phyloP scores from a whole-genome alignment of 164 flowering plant species.

The Cinnamomum chago region DNA sequence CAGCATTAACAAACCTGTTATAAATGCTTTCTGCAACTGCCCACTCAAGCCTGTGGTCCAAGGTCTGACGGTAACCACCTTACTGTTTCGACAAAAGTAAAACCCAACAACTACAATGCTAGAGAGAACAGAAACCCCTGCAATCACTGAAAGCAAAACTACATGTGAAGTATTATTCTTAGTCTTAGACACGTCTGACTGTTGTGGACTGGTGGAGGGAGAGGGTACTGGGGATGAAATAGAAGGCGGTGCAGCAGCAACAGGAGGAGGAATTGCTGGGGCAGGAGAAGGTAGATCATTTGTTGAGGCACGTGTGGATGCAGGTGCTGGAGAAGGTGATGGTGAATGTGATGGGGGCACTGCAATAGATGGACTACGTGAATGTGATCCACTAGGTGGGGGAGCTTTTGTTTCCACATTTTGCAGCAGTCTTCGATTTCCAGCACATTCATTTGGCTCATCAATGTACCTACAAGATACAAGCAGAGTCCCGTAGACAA shows the following conservation, averaged over 20 bases:
- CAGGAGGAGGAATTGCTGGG: constrained; percentile 2
- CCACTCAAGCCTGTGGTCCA: constrained; percentile 93
- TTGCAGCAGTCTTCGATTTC: constrained; percentile 29
- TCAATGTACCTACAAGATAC: constrained; percentile 12
- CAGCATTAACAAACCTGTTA: constrained; percentile 51
- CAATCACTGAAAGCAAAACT: constrained; percentile 17
- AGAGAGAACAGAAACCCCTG: constrained; percentile 28
- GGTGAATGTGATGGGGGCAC: neutral
- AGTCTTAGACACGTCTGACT: neutral
- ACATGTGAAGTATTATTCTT: neutral
- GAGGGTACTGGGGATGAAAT: constrained; percentile 16
- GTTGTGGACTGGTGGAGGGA: constrained; percentile 24
- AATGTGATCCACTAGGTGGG: no score
- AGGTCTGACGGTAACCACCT: constrained; percentile 59
- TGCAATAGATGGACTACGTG: neutral
- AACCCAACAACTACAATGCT: constrained; percentile 22
- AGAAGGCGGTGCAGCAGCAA: constrained; percentile 5
- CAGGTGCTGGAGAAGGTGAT: constrained; percentile 4
- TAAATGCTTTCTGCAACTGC: constrained; percentile 81
- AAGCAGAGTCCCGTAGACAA: neutral
- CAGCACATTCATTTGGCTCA: constrained; percentile 9
- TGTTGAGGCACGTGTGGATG: constrained; percentile 22
- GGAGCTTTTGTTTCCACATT: neutral
- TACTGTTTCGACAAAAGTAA: constrained; percentile 34
- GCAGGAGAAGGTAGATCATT: constrained; percentile 14